A percentile compares a stretch with the other conserved stretches of the same genome.
Evolutionary conservation across 2,329 filamentous ascomycete species (phyloP).

Genomic region (Aspergillus unguis): DNA sequence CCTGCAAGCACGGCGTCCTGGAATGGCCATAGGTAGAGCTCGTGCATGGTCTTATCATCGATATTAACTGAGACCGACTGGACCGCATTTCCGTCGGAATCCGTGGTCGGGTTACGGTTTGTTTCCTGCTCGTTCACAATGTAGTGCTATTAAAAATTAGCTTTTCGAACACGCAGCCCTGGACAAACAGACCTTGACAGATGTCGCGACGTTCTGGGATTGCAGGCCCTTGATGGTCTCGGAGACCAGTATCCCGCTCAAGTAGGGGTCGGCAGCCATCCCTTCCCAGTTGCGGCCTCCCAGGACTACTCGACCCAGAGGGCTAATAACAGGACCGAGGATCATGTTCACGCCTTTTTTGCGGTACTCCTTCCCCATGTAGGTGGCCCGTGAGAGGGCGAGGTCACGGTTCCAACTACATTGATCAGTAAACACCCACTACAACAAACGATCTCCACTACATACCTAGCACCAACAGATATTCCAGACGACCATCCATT

Average conservation of each 20-base stretch:
- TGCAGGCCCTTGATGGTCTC: not conserved
- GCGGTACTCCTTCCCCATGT: not conserved
- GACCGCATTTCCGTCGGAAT: conserved; percentile 31
- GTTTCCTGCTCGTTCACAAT: conserved; percentile 59
- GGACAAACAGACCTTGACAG: not conserved
- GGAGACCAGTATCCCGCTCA: not conserved
- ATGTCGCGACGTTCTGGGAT: not conserved
- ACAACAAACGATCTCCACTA: not conserved
- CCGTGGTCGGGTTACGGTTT: conserved; percentile 30
- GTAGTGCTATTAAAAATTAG: not conserved
- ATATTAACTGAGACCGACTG: conserved; percentile 57
- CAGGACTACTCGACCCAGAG: not conserved
- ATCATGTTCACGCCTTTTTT: not conserved
- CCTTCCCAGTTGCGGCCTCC: conserved; percentile 3
- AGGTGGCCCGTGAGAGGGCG: conserved; percentile 24
- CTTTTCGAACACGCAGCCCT: not conserved
- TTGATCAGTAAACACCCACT: not conserved
- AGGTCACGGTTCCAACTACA: conserved; percentile 52
- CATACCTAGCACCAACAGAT: conserved; percentile 36
- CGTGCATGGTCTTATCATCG: conserved; percentile 62
- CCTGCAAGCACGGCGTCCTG: conserved; percentile 57
- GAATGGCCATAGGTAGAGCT: conserved; percentile 64
- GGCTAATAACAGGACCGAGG: not conserved
- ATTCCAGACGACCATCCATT: conserved; percentile 42
- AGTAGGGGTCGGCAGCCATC: not conserved